These are phyloP conservation scores for Quercus gilva DNA, from an alignment of 306 rosid species.

Conservation along the genomic window DNA sequence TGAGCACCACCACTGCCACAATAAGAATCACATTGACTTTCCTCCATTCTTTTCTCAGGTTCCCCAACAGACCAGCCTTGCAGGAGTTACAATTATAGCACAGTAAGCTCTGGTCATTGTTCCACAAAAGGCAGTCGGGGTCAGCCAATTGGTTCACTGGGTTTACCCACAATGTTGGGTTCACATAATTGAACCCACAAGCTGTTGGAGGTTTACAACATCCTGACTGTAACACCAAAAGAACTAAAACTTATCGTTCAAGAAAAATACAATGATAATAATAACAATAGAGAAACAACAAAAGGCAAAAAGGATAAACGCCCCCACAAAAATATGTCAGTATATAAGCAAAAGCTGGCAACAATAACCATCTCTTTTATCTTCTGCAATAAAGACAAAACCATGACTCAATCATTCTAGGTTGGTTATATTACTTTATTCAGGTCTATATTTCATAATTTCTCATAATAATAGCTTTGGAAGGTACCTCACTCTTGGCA, in stretches of 20 bases:
- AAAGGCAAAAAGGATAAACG: not conserved
- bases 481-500: constrained; percentile 11
- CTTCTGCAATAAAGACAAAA: constrained; percentile 30
- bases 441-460: constrained; percentile 22
- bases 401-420: constrained; percentile 9
- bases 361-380: constrained; percentile 18
- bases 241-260: constrained; percentile 5
- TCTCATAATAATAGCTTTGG: constrained; percentile 11
- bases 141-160: constrained; percentile 66
- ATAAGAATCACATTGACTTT: constrained; percentile 72
- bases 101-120: constrained; percentile 72
- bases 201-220: constrained; percentile 86
- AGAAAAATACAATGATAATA: not conserved
- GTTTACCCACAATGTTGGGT: constrained; percentile 73
- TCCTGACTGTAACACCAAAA: constrained; percentile 59
- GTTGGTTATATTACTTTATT: constrained; percentile 23
- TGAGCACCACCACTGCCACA: constrained; percentile 68
- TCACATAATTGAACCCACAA: constrained; percentile 73
- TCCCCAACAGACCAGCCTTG: constrained; percentile 89
- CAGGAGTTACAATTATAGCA: constrained; percentile 91
- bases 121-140: constrained; percentile 80
- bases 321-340: constrained; percentile 23
- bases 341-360: constrained; percentile 24
- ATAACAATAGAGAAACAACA: not conserved
- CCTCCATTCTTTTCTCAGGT: constrained; percentile 86